Conservation (phyloP, 495 filamentous ascomycete species). For the Parmelia sp. region DNA sequence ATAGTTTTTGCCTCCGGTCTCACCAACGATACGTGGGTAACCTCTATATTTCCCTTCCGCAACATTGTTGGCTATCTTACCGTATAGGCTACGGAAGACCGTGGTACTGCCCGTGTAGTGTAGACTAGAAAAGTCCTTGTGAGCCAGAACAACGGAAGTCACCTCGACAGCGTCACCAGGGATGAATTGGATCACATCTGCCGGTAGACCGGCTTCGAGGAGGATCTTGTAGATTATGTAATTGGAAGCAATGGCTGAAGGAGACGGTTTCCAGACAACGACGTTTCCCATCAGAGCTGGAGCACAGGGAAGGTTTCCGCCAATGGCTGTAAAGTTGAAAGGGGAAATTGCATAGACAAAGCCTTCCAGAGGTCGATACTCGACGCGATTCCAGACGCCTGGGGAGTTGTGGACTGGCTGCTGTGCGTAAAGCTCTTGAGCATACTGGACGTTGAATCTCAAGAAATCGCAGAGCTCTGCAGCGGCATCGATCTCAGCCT, state of each 20-base stretch:
- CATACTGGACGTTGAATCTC: slow-evolving; percentile 77
- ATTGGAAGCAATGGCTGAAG: slow-evolving; percentile 67
- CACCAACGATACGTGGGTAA: slow-evolving; percentile 77
- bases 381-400: slow-evolving; percentile 73
- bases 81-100: slow-evolving; percentile 72
- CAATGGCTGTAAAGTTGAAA: slow-evolving; percentile 88
- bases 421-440: slow-evolving; percentile 77
- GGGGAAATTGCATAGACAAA: slow-evolving; percentile 83
- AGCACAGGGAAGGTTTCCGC: slow-evolving; percentile 65
- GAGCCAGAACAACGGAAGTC: slow-evolving; percentile 59
- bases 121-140: slow-evolving; percentile 66
- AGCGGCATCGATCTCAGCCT: slow-evolving; percentile 92
- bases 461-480: slow-evolving; percentile 90
- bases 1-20: slow-evolving; percentile 92
- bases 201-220: slow-evolving; percentile 78
- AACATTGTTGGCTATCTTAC: slow-evolving; percentile 61
- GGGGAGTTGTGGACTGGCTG: slow-evolving; percentile 72
- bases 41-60: slow-evolving; percentile 61
- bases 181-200: slow-evolving; percentile 76
- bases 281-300: slow-evolving; percentile 81
- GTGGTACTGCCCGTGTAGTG: slow-evolving; percentile 78
- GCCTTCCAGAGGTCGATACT: slow-evolving; percentile 78
- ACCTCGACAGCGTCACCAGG: slow-evolving; percentile 71
- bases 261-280: slow-evolving; percentile 83
- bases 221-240: slow-evolving; percentile 73